These are phyloP conservation scores for Mucor saturninus DNA, from an alignment of 371 early-diverging fungal genomes.

Conservation along the genomic window DNA sequence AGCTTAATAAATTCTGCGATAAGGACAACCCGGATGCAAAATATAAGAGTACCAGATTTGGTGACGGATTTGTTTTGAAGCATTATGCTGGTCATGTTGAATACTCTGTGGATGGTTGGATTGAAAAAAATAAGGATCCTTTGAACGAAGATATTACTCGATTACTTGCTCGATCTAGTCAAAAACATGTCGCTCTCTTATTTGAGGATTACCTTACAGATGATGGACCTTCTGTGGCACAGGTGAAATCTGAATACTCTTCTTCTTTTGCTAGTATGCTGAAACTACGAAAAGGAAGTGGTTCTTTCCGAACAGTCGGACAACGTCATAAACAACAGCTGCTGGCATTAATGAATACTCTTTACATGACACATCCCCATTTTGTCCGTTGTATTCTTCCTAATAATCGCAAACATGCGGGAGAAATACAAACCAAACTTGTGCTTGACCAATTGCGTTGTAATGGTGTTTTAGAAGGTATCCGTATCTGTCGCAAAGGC, in stretches of 20 bases:
- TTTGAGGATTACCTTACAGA: slow-evolving; percentile 82
- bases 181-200: slow-evolving; percentile 78
- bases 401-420: slow-evolving; percentile 92
- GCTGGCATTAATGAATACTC: slow-evolving; percentile 87
- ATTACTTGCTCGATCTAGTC: slow-evolving; percentile 83
- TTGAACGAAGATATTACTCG: slow-evolving; percentile 95
- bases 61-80: slow-evolving; percentile 90
- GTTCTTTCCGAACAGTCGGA: slow-evolving; percentile 96
- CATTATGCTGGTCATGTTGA: slow-evolving; percentile 99
- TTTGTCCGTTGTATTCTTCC: slow-evolving; percentile 99
- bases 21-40: slow-evolving; percentile 66
- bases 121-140: slow-evolving; percentile 99
- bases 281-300: slow-evolving; percentile 57
- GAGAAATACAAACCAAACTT: slow-evolving; percentile 79
- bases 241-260: neutral
- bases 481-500: slow-evolving; percentile 98
- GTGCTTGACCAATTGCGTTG: slow-evolving; percentile 98
- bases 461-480: slow-evolving; percentile 99
- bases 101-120: slow-evolving; percentile 96
- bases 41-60: slow-evolving; percentile 89
- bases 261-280: slow-evolving; percentile 29
- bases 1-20: slow-evolving; percentile 90
- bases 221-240: neutral
- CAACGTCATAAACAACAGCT: slow-evolving; percentile 98
- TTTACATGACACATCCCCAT: slow-evolving; percentile 96